These are phyloP conservation scores for Penicillium sp. DNA, from an alignment of 2,329 filamentous ascomycete genomes.

Conservation along the genomic window DNA sequence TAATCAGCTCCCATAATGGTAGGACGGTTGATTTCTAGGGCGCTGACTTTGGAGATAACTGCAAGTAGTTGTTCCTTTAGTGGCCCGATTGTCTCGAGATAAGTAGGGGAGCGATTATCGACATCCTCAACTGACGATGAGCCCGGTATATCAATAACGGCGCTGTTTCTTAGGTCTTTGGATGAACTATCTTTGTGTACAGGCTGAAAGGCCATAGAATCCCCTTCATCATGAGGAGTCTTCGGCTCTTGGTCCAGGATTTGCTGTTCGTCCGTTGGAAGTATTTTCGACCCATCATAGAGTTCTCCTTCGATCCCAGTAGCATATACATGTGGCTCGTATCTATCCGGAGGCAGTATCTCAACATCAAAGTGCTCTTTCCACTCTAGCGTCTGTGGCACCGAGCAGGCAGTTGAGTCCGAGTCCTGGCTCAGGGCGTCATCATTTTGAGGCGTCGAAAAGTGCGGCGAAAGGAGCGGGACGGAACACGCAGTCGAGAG, in stretches of 20 bases:
- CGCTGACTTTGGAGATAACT: not conserved
- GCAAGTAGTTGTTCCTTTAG: not conserved
- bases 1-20: slow-evolving; percentile 28
- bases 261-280: not conserved
- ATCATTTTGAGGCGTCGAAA: not conserved
- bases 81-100: not conserved
- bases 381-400: not conserved
- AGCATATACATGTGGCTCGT: not conserved
- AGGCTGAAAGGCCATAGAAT: not conserved
- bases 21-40: not conserved
- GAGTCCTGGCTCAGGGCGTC: slow-evolving; percentile 1
- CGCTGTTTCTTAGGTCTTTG: not conserved
- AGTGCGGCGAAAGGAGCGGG: not conserved
- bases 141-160: not conserved
- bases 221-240: not conserved
- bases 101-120: not conserved
- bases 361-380: not conserved
- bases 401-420: not conserved
- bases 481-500: not conserved
- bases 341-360: not conserved
- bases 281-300: not conserved
- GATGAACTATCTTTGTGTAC: not conserved
- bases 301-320: not conserved
- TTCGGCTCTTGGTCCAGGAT: not conserved
- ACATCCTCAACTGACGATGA: not conserved